Percentiles rank a stretch among this genome's conserved stretches.
Conservation (phyloP, 2,329 filamentous ascomycete genomes). For the Ilyonectria sp. region DNA sequence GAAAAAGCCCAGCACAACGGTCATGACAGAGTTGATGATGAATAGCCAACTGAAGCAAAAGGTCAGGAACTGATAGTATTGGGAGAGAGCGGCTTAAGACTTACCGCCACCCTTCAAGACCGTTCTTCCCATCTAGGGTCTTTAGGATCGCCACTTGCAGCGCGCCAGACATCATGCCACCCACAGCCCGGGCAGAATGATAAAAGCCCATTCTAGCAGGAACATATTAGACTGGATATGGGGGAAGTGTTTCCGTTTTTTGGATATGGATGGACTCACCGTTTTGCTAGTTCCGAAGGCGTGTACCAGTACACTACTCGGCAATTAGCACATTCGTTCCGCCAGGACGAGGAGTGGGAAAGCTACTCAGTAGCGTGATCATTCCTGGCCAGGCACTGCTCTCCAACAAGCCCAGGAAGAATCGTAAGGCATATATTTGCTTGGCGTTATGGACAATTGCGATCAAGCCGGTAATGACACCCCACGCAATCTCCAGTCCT, state of each 20-base stretch:
- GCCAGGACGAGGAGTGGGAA: too few relatives aligned
- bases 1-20: constrained; percentile 19
- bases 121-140: constrained; percentile 55
- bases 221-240: neutral
- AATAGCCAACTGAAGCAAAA: constrained; percentile 15
- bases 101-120: constrained; percentile 59
- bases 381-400: constrained; percentile 55
- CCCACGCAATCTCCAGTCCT: constrained; percentile 50
- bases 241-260: neutral
- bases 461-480: constrained; percentile 46
- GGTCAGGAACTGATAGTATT: neutral
- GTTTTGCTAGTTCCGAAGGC: constrained; percentile 28
- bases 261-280: neutral
- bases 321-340: neutral
- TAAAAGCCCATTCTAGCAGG: constrained; percentile 56
- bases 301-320: constrained; percentile 33
- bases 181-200: constrained; percentile 57
- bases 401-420: constrained; percentile 57
- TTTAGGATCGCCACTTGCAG: constrained; percentile 59
- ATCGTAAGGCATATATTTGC: constrained; percentile 55
- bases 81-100: neutral
- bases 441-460: constrained; percentile 54
- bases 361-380: constrained; percentile 52
- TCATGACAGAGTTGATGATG: constrained; percentile 22
- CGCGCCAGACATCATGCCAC: constrained; percentile 61